These are phyloP conservation scores for Blastobotrys malaysiensis DNA, from an alignment of 1,139 yeast genomes.

Conservation along the genomic window DNA sequence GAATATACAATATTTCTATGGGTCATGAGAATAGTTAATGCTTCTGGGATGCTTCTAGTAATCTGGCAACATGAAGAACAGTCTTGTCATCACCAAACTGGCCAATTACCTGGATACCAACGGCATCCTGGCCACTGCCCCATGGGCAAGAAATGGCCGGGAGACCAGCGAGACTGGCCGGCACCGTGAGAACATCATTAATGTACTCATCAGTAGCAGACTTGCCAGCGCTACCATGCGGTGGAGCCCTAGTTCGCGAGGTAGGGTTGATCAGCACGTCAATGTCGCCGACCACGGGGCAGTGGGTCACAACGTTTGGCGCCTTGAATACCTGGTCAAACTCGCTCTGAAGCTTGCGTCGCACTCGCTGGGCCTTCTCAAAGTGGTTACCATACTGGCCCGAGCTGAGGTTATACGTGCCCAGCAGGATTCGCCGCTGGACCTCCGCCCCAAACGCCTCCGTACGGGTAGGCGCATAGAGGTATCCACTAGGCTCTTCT, in stretches of 20 bases:
- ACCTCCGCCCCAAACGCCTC: constrained; percentile 76
- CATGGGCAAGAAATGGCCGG: constrained; percentile 80
- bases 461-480: constrained; percentile 56
- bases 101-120: constrained; percentile 76
- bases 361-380: constrained; percentile 63
- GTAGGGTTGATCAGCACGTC: constrained; percentile 78
- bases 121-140: constrained; percentile 31
- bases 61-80: constrained; percentile 45
- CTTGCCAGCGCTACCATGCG: constrained; percentile 34
- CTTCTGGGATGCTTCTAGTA: constrained; percentile 16
- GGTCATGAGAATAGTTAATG: neutral
- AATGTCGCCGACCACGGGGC: constrained; percentile 33
- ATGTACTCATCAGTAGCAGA: constrained; percentile 58
- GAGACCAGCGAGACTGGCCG: constrained; percentile 85
- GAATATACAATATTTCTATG: neutral
- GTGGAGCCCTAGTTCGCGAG: constrained; percentile 54
- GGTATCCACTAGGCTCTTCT: constrained; percentile 30
- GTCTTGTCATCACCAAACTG: constrained; percentile 77
- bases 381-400: constrained; percentile 73
- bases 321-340: constrained; percentile 58
- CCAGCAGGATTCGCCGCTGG: constrained; percentile 72
- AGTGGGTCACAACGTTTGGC: constrained; percentile 38
- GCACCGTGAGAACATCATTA: constrained; percentile 82
- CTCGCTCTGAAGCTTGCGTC: constrained; percentile 57
- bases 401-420: constrained; percentile 79